Evolutionary conservation across 2,329 filamentous ascomycete genomes (phyloP).

Genomic region (Endoconidiophora polonica): DNA sequence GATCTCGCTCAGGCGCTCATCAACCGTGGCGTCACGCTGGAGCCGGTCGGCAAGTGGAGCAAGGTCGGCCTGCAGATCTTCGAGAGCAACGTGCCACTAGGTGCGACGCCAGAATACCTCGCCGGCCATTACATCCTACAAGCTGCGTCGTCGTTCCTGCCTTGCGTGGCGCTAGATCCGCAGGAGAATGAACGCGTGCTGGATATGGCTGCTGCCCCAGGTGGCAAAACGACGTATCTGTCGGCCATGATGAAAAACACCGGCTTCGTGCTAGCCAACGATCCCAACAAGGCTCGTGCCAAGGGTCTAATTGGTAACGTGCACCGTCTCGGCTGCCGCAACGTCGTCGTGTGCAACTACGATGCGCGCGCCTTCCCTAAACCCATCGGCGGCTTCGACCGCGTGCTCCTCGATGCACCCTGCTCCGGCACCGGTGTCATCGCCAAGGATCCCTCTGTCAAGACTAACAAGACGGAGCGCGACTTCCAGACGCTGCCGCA

Average conservation of each 20-base stretch:
- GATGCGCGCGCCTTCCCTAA: conserved; percentile 87
- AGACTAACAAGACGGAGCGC: conserved; percentile 93
- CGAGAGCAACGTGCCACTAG: conserved; percentile 68
- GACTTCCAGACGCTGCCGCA: conserved; percentile 92
- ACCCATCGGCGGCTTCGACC: conserved; percentile 89
- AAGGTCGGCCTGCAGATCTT: conserved; percentile 97
- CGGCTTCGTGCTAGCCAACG: conserved; percentile 88
- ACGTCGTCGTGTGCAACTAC: conserved; percentile 90
- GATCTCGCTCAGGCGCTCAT: conserved; percentile 87
- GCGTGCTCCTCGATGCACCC: conserved; percentile 83
- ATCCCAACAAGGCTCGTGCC: conserved; percentile 79
- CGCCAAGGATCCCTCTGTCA: conserved; percentile 87
- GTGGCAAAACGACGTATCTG: conserved; percentile 91
- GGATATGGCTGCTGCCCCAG: conserved; percentile 87
- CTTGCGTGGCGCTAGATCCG: conserved; percentile 90
- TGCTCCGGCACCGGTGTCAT: conserved; percentile 97
- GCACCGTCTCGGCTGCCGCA: conserved; percentile 82
- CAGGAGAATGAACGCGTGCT: conserved; percentile 85
- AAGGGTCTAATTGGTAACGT: conserved; percentile 98
- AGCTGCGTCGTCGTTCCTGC: conserved; percentile 88
- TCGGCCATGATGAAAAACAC: conserved; percentile 96
- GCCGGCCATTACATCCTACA: conserved; percentile 97
- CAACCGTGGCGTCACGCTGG: conserved; percentile 87
- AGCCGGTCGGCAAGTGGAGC: conserved; percentile 96
- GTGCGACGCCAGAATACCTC: conserved; percentile 93